A percentile compares a stretch with the other conserved stretches of the same genome.
Evolutionary conservation across 2,329 filamentous ascomycete genomes (phyloP).

Genomic region (Graphilbum fragrans): DNA sequence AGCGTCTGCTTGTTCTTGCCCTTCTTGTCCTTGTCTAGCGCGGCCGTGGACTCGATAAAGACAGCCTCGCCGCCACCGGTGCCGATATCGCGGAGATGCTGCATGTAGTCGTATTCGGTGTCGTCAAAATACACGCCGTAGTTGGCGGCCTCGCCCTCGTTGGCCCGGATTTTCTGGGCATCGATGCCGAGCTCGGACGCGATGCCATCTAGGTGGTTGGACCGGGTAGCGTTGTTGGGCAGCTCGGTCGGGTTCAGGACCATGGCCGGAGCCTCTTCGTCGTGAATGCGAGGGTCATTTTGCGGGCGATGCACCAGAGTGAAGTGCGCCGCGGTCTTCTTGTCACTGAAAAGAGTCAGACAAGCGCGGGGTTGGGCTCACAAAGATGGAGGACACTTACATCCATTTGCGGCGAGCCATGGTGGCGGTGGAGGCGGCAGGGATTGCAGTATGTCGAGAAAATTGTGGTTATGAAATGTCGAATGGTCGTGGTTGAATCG

Average conservation of each 20-base stretch:
- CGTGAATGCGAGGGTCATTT: constrained; percentile 94
- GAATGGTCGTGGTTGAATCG: too few species aligned
- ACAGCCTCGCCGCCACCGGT: constrained; percentile 61
- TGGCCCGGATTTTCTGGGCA: constrained; percentile 55
- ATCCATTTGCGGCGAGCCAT: constrained; percentile 17
- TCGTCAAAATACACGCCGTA: constrained; percentile 94
- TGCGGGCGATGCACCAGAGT: constrained; percentile 91
- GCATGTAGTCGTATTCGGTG: constrained; percentile 97
- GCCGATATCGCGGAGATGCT: constrained; percentile 87
- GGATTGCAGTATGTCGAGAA: too few species aligned
- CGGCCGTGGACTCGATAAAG: constrained; percentile 65
- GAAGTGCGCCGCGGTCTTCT: constrained; percentile 87
- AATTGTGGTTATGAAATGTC: too few species aligned
- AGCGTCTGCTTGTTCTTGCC: constrained; percentile 65
- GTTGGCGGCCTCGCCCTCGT: constrained; percentile 92
- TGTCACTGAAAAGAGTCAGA: constrained; percentile 42
- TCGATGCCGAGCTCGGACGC: constrained; percentile 62
- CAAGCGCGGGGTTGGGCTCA: not conserved
- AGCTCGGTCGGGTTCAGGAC: constrained; percentile 61
- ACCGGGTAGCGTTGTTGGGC: constrained; percentile 31
- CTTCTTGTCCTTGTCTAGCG: constrained; percentile 56
- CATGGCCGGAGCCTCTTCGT: constrained; percentile 77
- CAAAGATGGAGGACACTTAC: constrained; percentile 17
- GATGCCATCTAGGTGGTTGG: constrained; percentile 64
- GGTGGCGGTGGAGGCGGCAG: not conserved